Conservation (phyloP, 768 basidiomycete species). For the Cystobasidium onofrii region DNA sequence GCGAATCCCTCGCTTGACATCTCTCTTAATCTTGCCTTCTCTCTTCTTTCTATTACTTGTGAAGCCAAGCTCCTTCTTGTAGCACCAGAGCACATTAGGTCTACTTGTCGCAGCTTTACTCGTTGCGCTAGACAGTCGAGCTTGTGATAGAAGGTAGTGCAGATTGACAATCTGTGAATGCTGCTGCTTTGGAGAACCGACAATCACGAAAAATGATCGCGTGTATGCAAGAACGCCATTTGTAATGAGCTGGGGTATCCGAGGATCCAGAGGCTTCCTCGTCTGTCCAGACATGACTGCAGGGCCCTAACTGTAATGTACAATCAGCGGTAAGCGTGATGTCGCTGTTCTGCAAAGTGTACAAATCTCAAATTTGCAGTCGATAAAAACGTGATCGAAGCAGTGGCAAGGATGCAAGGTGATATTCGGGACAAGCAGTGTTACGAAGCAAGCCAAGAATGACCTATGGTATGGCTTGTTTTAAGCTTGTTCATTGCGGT, state of each 20-base stretch:
- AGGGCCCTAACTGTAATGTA: neutral
- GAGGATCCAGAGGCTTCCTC: constrained; percentile 64
- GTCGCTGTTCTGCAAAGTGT: neutral
- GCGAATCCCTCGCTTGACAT: constrained; percentile 85
- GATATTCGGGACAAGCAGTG: too few species aligned
- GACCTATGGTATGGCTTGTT: too few species aligned
- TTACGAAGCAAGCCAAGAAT: too few species aligned
- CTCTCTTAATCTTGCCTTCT: constrained; percentile 91
- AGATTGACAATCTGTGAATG: constrained; percentile 91
- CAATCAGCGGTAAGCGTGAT: neutral
- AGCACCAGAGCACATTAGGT: constrained; percentile 88
- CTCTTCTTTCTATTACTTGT: constrained; percentile 95
- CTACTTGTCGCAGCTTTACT: constrained; percentile 32
- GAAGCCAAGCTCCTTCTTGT: constrained; percentile 97
- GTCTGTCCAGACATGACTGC: constrained; percentile 36
- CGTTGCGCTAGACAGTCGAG: constrained; percentile 17
- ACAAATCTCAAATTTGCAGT: neutral
- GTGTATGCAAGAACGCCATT: constrained; percentile 91
- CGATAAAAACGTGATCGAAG: neutral
- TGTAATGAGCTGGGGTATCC: constrained; percentile 81
- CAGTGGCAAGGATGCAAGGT: neutral
- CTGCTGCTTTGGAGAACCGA: constrained; percentile 86
- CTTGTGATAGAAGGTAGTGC: constrained; percentile 84
- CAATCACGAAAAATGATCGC: constrained; percentile 88
- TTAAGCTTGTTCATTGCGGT: too few species aligned